Percentiles rank a stretch among this genome's conserved stretches.
phyloP scores from a whole-genome alignment of 306 rosid species.

The Cucurbita pepo region DNA sequence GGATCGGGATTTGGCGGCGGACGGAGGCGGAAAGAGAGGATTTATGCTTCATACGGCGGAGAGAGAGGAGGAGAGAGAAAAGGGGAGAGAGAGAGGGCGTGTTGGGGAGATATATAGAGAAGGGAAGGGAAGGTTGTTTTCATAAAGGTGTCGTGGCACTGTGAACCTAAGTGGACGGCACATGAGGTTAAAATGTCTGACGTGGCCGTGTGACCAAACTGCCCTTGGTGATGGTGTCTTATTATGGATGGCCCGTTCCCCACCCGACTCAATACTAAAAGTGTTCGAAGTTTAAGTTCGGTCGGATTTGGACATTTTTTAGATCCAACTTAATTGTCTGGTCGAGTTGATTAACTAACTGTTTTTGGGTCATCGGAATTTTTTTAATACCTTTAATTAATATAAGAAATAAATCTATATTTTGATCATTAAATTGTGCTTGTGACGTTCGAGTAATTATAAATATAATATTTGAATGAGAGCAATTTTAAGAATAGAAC shows the following conservation, averaged over 20 bases:
- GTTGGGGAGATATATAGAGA: background rate
- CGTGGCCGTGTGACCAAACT: background rate
- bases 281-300: too few species aligned
- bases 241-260: background rate
- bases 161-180: constrained; percentile 34
- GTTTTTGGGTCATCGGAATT: too few species aligned
- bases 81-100: background rate
- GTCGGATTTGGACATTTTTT: too few species aligned
- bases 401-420: too few species aligned
- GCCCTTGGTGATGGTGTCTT: background rate
- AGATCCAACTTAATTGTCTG: too few species aligned
- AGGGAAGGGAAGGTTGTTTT: constrained; percentile 3
- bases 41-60: constrained; percentile 23
- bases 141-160: background rate
- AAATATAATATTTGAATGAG: too few species aligned
- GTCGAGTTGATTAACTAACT: too few species aligned
- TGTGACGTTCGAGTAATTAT: too few species aligned
- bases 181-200: constrained; percentile 23
- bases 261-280: too few species aligned
- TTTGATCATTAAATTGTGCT: too few species aligned
- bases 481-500: too few species aligned
- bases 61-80: background rate
- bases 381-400: too few species aligned
- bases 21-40: background rate
- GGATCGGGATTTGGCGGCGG: background rate